A percentile compares a stretch with the other conserved stretches of the same genome.
These are phyloP conservation scores for Apiotrichum laibachii DNA, from an alignment of 1,284 basidiomycete species.

Conservation along the genomic window DNA sequence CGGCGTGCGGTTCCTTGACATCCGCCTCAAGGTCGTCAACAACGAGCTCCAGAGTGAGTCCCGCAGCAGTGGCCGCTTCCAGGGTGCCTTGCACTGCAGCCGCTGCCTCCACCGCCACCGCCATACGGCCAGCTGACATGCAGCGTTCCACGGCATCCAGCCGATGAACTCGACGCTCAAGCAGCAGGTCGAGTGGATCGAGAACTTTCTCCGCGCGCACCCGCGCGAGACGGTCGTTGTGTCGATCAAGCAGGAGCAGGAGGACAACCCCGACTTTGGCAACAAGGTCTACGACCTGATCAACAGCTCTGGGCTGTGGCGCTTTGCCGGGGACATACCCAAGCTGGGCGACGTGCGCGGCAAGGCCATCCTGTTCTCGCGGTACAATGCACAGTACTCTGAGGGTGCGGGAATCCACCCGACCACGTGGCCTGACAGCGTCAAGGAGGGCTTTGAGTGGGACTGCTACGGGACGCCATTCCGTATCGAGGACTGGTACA, in stretches of 20 bases:
- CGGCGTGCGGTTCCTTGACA: constrained; percentile 72
- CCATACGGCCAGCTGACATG: neutral
- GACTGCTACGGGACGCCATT: constrained; percentile 58
- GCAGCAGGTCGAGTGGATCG: constrained; percentile 60
- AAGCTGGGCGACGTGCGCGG: constrained; percentile 75
- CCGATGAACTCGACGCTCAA: constrained; percentile 63
- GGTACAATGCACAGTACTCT: constrained; percentile 67
- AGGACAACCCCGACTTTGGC: constrained; percentile 58
- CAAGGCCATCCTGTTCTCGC: constrained; percentile 73
- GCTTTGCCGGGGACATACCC: constrained; percentile 72
- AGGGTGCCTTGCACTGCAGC: too few species aligned
- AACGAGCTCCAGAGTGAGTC: constrained; percentile 50
- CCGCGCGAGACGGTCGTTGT: constrained; percentile 71
- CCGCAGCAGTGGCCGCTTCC: neutral
- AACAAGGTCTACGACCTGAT: constrained; percentile 65
- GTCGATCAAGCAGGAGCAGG: constrained; percentile 78
- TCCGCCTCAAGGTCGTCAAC: constrained; percentile 69
- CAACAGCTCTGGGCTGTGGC: constrained; percentile 67
- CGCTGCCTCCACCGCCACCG: too few species aligned
- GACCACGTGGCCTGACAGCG: constrained; percentile 73
- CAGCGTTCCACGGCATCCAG: constrained; percentile 73
- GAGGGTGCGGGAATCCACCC: constrained; percentile 70
- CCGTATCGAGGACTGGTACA: constrained; percentile 72
- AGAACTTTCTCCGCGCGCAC: constrained; percentile 64
- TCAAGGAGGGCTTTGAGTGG: constrained; percentile 69